These are phyloP conservation scores for Biscogniauxia sp. DNA, from an alignment of 2,329 filamentous ascomycete genomes.

Conservation along the genomic window DNA sequence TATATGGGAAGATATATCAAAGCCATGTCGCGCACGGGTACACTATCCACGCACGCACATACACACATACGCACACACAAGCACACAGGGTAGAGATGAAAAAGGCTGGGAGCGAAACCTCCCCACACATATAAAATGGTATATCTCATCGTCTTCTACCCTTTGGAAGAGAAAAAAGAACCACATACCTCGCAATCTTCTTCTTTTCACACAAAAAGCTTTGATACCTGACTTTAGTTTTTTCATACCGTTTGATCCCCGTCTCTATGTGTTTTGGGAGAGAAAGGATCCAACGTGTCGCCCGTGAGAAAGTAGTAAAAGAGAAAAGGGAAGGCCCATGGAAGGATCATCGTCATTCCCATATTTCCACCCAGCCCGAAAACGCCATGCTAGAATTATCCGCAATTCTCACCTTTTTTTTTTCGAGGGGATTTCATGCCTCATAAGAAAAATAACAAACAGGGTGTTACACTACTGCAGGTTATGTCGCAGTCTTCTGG, in stretches of 20 bases:
- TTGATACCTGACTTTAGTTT: not conserved
- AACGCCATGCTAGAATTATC: not conserved
- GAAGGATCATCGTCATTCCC: not conserved
- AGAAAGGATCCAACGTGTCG: not conserved
- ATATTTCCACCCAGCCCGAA: not conserved
- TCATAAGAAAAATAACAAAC: slow-evolving; percentile 1
- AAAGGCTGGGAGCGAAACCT: too few species aligned
- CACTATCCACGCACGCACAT: too few species aligned
- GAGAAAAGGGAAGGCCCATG: not conserved
- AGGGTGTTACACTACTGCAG: slow-evolving; percentile 1
- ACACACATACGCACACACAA: not conserved
- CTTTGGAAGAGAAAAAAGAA: not conserved
- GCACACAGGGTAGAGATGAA: not conserved
- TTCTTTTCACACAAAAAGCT: not conserved
- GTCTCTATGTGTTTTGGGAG: not conserved
- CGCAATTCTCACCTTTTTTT: not conserved
- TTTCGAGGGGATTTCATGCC: slow-evolving; percentile 3
- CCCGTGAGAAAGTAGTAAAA: too few species aligned
- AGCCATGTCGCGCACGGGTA: too few species aligned
- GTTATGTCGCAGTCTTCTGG: slow-evolving; percentile 9
- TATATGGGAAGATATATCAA: not conserved
- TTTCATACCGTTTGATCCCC: not conserved
- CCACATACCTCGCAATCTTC: not conserved
- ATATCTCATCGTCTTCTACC: not conserved
- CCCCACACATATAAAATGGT: not conserved